Evolutionary conservation across 1,284 basidiomycete species (phyloP).

Genomic region (Moesziomyces aphidis): DNA sequence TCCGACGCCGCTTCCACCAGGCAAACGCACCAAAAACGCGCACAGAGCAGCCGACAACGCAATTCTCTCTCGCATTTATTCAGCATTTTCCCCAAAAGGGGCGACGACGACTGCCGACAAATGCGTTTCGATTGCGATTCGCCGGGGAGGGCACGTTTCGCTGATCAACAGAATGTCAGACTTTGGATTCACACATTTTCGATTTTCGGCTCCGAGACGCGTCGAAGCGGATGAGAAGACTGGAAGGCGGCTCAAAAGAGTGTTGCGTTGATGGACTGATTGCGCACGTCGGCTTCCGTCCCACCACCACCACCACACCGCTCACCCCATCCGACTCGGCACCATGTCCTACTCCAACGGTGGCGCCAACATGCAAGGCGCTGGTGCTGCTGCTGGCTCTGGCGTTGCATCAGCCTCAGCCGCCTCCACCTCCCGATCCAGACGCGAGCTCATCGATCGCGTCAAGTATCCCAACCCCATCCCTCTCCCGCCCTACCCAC

Average conservation of each 20-base stretch:
- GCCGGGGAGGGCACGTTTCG: neutral
- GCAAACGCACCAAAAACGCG: no score
- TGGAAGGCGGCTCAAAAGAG: neutral
- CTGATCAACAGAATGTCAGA: neutral
- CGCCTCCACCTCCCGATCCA: constrained; percentile 34
- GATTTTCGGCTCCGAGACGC: neutral
- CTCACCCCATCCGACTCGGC: neutral
- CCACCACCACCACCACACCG: neutral
- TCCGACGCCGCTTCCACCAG: no score
- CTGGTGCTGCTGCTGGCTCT: neutral
- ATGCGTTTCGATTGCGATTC: no score
- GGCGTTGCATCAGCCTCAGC: constrained; percentile 13
- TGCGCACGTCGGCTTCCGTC: constrained; percentile 5
- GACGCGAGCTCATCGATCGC: constrained; percentile 65
- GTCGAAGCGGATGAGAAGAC: neutral
- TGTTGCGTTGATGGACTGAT: neutral
- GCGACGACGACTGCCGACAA: no score
- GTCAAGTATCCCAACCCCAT: constrained; percentile 66
- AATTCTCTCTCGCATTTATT: no score
- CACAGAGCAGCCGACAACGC: no score
- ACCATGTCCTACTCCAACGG: constrained; percentile 45
- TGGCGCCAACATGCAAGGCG: neutral
- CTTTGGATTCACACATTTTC: neutral
- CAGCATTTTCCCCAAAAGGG: no score
- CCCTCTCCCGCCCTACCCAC: constrained; percentile 66